Conservation (phyloP, 2,329 filamentous ascomycete genomes). For the Beauveria asiatica region DNA sequence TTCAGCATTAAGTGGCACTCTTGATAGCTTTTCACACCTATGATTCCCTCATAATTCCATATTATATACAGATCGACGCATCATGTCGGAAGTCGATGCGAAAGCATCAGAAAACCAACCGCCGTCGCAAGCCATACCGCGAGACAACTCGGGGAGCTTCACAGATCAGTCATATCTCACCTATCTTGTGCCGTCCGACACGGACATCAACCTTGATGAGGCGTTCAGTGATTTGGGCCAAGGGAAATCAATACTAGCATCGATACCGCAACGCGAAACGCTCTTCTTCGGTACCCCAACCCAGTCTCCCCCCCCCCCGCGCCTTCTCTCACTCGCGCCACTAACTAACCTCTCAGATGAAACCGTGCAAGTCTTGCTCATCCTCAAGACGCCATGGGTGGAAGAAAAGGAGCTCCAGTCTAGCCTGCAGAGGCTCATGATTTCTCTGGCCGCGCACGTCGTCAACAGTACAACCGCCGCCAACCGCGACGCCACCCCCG, state of each 20-base stretch:
- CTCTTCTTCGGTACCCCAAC: slow-evolving; percentile 60
- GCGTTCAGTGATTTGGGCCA: slow-evolving; percentile 35
- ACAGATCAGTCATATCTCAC: slow-evolving; percentile 50
- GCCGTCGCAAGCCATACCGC: neutral
- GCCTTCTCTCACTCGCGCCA: slow-evolving; percentile 28
- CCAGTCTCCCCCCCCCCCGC: slow-evolving; percentile 13
- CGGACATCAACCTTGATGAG: slow-evolving; percentile 45
- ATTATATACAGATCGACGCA: neutral
- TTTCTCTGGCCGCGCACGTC: slow-evolving; percentile 60
- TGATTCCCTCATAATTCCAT: neutral
- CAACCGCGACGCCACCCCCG: slow-evolving; percentile 35
- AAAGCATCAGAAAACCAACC: neutral
- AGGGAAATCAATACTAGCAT: slow-evolving; percentile 42
- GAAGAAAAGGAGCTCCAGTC: slow-evolving; percentile 48
- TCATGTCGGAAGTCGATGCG: slow-evolving; percentile 6
- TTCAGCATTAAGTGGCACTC: neutral
- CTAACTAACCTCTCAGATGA: slow-evolving; percentile 52
- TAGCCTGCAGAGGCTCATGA: slow-evolving; percentile 52
- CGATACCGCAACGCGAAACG: slow-evolving; percentile 52
- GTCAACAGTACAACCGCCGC: slow-evolving; percentile 44
- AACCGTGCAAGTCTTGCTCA: slow-evolving; percentile 58
- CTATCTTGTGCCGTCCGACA: slow-evolving; percentile 51
- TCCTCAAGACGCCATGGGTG: slow-evolving; percentile 55
- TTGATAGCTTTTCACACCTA: neutral
- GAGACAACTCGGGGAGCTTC: slow-evolving; percentile 28